Conservation (phyloP, 2,329 filamentous ascomycete species). For the Tolypocladium inflatum region DNA sequence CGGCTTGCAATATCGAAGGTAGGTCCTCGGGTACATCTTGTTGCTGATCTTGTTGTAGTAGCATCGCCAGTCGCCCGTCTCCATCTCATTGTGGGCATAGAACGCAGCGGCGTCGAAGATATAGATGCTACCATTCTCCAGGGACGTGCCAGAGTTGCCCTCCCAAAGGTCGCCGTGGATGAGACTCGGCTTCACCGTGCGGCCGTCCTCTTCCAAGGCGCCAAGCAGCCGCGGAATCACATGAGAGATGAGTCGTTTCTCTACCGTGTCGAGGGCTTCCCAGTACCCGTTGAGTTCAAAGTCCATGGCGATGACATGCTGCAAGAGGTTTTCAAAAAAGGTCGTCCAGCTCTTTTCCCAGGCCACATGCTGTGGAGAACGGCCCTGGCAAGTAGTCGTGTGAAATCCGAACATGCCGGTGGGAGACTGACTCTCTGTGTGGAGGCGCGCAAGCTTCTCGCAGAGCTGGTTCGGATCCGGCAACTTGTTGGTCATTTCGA, state of each 20-base stretch:
- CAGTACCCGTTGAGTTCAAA: no score
- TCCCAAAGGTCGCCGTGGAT: not conserved
- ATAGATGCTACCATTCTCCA: not conserved
- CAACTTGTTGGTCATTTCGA: not conserved
- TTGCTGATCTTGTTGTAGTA: slow-evolving; percentile 1
- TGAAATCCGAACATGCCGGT: not conserved
- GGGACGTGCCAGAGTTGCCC: not conserved
- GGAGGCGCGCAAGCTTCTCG: not conserved
- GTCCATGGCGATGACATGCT: no score
- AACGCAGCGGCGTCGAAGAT: not conserved
- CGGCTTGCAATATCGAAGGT: not conserved
- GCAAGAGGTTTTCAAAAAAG: no score
- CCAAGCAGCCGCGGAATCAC: not conserved
- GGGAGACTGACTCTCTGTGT: not conserved
- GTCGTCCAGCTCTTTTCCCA: not conserved
- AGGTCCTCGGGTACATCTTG: not conserved
- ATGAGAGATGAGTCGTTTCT: not conserved
- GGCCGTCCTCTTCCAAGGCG: no score
- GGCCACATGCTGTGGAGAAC: no score
- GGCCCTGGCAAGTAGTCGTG: no score
- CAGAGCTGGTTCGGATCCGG: slow-evolving; percentile 1
- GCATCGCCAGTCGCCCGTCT: not conserved
- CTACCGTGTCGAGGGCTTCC: not conserved
- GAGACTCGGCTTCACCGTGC: not conserved
- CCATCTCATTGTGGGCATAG: not conserved